A percentile compares a stretch with the other conserved stretches of the same genome.
phyloP scores from a whole-genome alignment of 805 yeast genomes.

The Candida namnaoensis region DNA sequence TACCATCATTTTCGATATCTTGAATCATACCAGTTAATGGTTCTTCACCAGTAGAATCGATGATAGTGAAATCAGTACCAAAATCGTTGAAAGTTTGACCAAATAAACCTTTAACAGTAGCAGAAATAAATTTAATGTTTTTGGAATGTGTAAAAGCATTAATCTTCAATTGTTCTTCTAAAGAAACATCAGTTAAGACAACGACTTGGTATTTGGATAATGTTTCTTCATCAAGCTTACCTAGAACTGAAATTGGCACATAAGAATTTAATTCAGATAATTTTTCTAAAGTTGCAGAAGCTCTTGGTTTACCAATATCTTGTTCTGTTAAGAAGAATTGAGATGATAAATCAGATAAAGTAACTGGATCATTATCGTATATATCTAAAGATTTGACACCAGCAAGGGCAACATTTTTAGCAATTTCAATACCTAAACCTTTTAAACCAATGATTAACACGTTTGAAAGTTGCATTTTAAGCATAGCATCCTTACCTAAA shows the following conservation, averaged over 20 bases:
- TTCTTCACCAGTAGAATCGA: slow-evolving; percentile 91
- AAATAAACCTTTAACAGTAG: slow-evolving; percentile 81
- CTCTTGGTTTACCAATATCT: slow-evolving; percentile 78
- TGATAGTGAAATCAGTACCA: slow-evolving; percentile 70
- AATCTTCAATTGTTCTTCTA: slow-evolving; percentile 69
- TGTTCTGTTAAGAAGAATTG: slow-evolving; percentile 72
- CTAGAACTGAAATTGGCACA: slow-evolving; percentile 72
- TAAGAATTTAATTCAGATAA: slow-evolving; percentile 82
- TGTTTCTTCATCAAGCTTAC: slow-evolving; percentile 42
- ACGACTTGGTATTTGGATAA: slow-evolving; percentile 63
- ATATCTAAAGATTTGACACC: slow-evolving; percentile 90
- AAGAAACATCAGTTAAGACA: slow-evolving; percentile 70
- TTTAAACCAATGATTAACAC: slow-evolving; percentile 86
- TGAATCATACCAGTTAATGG: slow-evolving; percentile 81
- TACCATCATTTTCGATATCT: slow-evolving; percentile 80
- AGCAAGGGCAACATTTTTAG: slow-evolving; percentile 92
- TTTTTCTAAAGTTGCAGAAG: slow-evolving; percentile 54
- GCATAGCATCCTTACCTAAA: slow-evolving; percentile 96
- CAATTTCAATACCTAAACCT: slow-evolving; percentile 94
- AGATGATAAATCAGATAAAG: slow-evolving; percentile 68
- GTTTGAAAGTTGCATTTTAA: slow-evolving; percentile 88
- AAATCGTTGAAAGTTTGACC: slow-evolving; percentile 88
- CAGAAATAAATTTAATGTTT: slow-evolving; percentile 70
- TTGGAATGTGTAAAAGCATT: slow-evolving; percentile 67
- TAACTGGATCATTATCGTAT: slow-evolving; percentile 70